Evolutionary conservation across 371 early-diverging fungal genomes (phyloP).

Genomic region (Mortierella polycephala): DNA sequence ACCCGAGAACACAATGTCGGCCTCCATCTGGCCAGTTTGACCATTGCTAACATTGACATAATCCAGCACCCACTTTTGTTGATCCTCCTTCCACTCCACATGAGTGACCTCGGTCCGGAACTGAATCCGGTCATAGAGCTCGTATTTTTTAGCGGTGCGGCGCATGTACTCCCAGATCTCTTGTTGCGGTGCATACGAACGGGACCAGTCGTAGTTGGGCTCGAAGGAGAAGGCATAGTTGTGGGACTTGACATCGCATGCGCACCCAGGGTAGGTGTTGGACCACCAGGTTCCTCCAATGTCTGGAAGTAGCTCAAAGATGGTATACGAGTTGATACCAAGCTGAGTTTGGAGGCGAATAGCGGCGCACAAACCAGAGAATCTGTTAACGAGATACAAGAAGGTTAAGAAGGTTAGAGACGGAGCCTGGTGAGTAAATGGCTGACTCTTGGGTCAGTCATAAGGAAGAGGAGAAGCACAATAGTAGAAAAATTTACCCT

Average conservation of each 20-base stretch:
- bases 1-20: conserved; percentile 29
- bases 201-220: conserved; percentile 44
- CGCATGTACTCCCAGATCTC: conserved; percentile 33
- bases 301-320: conserved; percentile 44
- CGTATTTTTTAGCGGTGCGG: conserved; percentile 39
- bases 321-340: conserved; percentile 33
- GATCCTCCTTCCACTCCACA: conserved; percentile 44
- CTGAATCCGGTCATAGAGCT: conserved; percentile 45
- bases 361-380: conserved; percentile 45
- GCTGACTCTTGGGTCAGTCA: too few species aligned
- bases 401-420: background rate
- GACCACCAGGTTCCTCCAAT: conserved; percentile 45
- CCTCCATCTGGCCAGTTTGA: conserved; percentile 21
- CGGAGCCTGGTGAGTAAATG: too few species aligned
- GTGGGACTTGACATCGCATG: conserved; percentile 32
- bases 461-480: too few species aligned
- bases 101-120: conserved; percentile 32
- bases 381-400: conserved; percentile 1
- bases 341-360: conserved; percentile 47
- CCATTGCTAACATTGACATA: conserved; percentile 19
- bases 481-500: conserved; percentile 14
- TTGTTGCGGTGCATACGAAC: conserved; percentile 26
- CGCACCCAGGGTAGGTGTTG: conserved; percentile 47
- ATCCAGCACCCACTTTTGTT: conserved; percentile 35
- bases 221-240: conserved; percentile 49